Percentiles rank a stretch among this genome's conserved stretches.
Conservation (phyloP, 1,284 basidiomycete species). For the Caloboletus inedulis region DNA sequence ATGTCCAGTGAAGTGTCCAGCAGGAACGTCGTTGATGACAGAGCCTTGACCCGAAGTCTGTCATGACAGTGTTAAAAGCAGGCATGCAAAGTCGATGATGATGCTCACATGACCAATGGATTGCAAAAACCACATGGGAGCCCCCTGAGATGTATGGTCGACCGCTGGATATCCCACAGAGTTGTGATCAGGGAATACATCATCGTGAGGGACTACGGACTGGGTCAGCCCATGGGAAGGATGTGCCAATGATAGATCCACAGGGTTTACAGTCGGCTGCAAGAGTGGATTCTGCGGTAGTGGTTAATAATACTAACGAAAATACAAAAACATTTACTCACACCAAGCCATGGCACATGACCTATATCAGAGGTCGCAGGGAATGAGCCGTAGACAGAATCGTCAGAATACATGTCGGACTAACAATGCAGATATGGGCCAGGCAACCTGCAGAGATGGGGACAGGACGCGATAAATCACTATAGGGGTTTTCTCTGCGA, state of each 20-base stretch:
- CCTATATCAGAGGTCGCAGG: background rate
- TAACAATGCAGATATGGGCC: background rate
- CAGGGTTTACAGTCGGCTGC: slow-evolving; percentile 7
- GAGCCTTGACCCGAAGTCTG: background rate
- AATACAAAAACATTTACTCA: slow-evolving; percentile 8
- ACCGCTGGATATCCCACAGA: background rate
- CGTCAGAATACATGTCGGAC: slow-evolving; percentile 8
- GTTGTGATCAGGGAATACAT: background rate
- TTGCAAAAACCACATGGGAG: background rate
- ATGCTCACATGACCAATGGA: slow-evolving; percentile 6
- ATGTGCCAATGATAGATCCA: background rate
- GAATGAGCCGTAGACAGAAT: background rate
- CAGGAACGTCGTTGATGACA: background rate
- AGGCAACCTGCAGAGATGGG: background rate
- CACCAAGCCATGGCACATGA: slow-evolving; percentile 4
- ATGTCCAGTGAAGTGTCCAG: background rate
- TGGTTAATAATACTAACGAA: background rate
- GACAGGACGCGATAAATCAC: too few species aligned
- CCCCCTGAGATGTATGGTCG: background rate
- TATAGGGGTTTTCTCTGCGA: background rate
- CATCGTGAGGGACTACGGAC: background rate
- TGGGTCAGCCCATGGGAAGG: background rate
- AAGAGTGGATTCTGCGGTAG: background rate
- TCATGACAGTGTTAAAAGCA: background rate
- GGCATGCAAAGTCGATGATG: background rate